Percentiles rank a stretch among this genome's conserved stretches.
These are phyloP conservation scores for Corrigiola litoralis DNA, from an alignment of 179 eudicot genomes.

Conservation along the genomic window DNA sequence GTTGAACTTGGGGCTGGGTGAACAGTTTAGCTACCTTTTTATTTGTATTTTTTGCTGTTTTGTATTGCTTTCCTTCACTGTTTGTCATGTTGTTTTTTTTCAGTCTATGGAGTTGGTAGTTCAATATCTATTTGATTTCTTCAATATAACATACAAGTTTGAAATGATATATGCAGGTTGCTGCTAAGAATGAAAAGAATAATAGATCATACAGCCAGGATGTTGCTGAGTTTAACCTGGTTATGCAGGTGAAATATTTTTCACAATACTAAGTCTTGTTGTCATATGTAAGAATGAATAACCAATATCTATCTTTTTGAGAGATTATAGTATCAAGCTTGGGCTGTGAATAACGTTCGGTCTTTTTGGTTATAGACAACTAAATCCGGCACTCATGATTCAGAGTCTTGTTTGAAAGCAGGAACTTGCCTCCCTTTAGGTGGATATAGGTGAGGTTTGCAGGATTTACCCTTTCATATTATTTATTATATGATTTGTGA, in stretches of 20 bases:
- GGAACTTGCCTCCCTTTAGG: constrained; percentile 88
- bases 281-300: background rate
- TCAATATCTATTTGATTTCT: background rate
- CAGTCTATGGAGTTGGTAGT: too few species aligned
- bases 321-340: constrained; percentile 6
- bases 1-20: too few species aligned
- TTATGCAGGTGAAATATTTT: constrained; percentile 75
- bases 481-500: background rate
- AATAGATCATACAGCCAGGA: constrained; percentile 45
- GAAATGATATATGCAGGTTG: constrained; percentile 47
- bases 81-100: too few species aligned
- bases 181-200: constrained; percentile 47
- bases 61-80: too few species aligned
- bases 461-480: constrained; percentile 8
- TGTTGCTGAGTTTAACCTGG: constrained; percentile 89
- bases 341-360: background rate
- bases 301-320: background rate
- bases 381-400: constrained; percentile 77
- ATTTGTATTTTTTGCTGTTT: too few species aligned
- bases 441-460: constrained; percentile 78
- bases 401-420: constrained; percentile 79
- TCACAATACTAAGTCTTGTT: background rate
- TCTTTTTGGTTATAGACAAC: constrained; percentile 56
- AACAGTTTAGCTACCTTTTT: too few species aligned
- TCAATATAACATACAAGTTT: background rate